A percentile compares a stretch with the other conserved stretches of the same genome.
Conservation (phyloP, 352 stramenopile genomes). For the Phytophthora hibernalis region DNA sequence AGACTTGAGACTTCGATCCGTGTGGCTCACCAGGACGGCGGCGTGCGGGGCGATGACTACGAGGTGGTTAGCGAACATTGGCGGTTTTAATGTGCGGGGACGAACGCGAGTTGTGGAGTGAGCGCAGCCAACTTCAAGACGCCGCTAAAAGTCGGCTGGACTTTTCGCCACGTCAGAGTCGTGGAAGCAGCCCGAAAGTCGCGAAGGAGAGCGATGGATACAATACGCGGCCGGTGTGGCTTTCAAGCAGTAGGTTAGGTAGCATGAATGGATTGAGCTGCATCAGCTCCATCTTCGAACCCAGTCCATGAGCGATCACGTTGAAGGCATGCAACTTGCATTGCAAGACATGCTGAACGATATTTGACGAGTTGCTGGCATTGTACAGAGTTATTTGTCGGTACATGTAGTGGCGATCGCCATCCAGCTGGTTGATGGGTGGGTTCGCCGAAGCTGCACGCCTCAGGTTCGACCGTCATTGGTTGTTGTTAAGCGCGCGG, state of each 20-base stretch:
- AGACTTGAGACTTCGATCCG: conserved; percentile 6
- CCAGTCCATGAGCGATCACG: no score
- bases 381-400: neutral
- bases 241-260: no score
- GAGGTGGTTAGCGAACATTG: conserved; percentile 47
- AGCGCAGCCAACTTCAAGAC: conserved; percentile 28
- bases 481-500: neutral
- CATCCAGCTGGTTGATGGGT: no score
- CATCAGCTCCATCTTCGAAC: neutral
- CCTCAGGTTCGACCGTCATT: neutral
- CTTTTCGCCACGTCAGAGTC: conserved; percentile 22
- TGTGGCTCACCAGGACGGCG: conserved; percentile 30
- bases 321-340: conserved; percentile 21
- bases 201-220: conserved; percentile 9
- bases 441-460: neutral
- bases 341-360: conserved; percentile 8
- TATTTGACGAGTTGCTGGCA: neutral
- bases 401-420: neutral
- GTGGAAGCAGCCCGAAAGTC: conserved; percentile 8
- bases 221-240: neutral
- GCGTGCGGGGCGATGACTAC: conserved; percentile 42
- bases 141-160: conserved; percentile 17
- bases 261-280: no score
- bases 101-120: conserved; percentile 40
- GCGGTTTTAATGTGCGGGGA: neutral